These are phyloP conservation scores for Kwoniella mangroviensis DNA, from an alignment of 768 basidiomycete genomes.

Conservation along the genomic window DNA sequence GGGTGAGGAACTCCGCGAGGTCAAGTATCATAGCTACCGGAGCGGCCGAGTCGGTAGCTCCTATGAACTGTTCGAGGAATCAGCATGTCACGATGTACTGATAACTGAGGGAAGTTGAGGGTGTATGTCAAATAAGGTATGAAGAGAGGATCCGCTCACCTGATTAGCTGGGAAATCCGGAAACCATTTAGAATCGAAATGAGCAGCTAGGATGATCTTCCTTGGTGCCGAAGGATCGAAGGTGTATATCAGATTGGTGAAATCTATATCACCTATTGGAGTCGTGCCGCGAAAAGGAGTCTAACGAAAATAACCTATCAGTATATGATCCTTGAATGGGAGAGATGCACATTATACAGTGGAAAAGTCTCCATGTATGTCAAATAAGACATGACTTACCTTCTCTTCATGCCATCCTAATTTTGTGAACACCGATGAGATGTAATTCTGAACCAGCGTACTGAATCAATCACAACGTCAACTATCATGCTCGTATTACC, in stretches of 20 bases:
- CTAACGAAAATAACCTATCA: constrained; percentile 24
- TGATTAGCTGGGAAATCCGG: constrained; percentile 72
- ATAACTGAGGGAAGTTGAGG: background rate
- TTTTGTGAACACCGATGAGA: constrained; percentile 70
- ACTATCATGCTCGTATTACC: constrained; percentile 41
- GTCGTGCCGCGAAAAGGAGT: constrained; percentile 79
- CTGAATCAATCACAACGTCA: constrained; percentile 65
- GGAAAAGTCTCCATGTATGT: background rate
- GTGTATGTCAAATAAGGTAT: background rate
- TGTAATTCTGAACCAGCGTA: constrained; percentile 80
- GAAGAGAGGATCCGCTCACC: constrained; percentile 60
- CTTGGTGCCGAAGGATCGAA: constrained; percentile 84
- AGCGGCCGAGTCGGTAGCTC: constrained; percentile 95
- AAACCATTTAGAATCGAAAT: constrained; percentile 92
- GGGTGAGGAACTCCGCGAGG: constrained; percentile 80
- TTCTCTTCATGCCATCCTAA: constrained; percentile 87
- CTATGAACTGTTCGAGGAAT: constrained; percentile 73
- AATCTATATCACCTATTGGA: constrained; percentile 76
- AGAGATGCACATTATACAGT: too few relatives aligned
- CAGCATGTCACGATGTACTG: background rate
- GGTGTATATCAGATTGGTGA: constrained; percentile 92
- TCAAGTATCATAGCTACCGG: constrained; percentile 94
- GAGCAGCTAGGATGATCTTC: constrained; percentile 85
- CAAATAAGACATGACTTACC: constrained; percentile 27
- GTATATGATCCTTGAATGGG: background rate